Evolutionary conservation across 129 eudicot genomes (phyloP).

Genomic region (Centrapalus pauciflorus): DNA sequence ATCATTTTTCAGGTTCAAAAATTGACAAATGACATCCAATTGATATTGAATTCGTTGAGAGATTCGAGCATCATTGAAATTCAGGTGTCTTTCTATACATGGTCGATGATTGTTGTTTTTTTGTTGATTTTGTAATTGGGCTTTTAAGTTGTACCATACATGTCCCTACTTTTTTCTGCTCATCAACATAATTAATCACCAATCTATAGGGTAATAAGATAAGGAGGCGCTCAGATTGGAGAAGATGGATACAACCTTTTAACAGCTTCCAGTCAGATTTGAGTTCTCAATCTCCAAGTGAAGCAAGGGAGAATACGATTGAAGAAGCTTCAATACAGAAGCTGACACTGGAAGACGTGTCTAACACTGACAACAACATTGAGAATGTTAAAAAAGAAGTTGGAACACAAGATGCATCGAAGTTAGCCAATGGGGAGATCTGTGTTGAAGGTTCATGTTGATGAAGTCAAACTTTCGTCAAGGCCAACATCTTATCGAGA

Average conservation of each 20-base stretch:
- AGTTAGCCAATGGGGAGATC: conserved; percentile 34
- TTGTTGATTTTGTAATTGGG: no score
- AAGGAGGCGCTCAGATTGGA: conserved; percentile 64
- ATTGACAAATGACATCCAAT: conserved; percentile 36
- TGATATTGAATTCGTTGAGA: conserved; percentile 43
- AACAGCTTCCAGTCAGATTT: conserved; percentile 6
- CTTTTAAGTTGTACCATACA: no score
- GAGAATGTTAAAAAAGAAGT: conserved; percentile 10
- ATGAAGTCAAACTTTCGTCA: conserved; percentile 9
- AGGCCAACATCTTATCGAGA: not conserved
- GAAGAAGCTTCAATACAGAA: conserved; percentile 36
- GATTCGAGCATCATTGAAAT: conserved; percentile 51
- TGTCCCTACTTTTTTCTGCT: not conserved
- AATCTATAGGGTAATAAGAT: conserved; percentile 50
- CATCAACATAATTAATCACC: not conserved
- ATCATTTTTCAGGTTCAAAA: conserved; percentile 47
- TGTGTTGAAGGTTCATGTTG: conserved; percentile 18
- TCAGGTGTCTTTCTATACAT: conserved; percentile 32
- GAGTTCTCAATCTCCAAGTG: conserved; percentile 6
- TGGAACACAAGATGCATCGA: not conserved
- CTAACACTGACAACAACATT: no score
- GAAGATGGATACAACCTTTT: conserved; percentile 38
- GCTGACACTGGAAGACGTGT: conserved; percentile 34
- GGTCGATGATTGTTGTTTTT: not conserved
- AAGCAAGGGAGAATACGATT: conserved; percentile 11